Percentiles rank a stretch among this genome's conserved stretches.
Evolutionary conservation across 441 rosid genomes (phyloP).

Genomic region (Populus tomentosa): DNA sequence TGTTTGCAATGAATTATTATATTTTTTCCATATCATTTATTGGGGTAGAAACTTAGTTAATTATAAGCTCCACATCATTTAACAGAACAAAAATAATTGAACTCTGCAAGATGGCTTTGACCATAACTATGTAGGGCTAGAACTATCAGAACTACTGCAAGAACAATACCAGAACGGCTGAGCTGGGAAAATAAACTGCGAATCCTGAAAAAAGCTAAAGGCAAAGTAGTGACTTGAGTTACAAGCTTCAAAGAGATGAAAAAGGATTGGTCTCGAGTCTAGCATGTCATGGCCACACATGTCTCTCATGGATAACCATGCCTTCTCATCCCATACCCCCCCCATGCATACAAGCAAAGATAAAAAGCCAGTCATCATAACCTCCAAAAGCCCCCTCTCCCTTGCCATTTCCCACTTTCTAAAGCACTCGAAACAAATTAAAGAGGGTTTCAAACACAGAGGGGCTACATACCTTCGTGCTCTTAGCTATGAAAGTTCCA

Average conservation of each 20-base stretch:
- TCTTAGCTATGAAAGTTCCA: constrained; percentile 58
- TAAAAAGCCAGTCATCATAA: constrained; percentile 55
- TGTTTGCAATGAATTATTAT: background rate
- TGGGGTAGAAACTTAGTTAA: background rate
- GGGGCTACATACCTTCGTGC: background rate
- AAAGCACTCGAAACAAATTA: background rate
- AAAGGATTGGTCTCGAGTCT: constrained; percentile 22
- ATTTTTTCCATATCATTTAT: background rate
- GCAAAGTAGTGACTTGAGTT: constrained; percentile 33
- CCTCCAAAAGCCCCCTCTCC: constrained; percentile 41
- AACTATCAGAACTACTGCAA: background rate
- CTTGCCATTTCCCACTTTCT: background rate
- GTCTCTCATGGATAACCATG: background rate
- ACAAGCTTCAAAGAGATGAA: constrained; percentile 31
- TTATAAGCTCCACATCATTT: too few species aligned
- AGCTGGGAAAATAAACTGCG: constrained; percentile 15
- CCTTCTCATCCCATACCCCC: background rate
- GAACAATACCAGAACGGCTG: background rate
- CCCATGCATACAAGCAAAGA: constrained; percentile 44
- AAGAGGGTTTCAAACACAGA: background rate
- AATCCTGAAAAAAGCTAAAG: constrained; percentile 36
- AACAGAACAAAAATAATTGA: background rate
- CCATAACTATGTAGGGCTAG: background rate
- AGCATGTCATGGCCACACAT: constrained; percentile 25
- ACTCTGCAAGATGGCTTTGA: background rate